Percentiles rank a stretch among this genome's conserved stretches.
phyloP scores from a whole-genome alignment of 2,329 filamentous ascomycete species.

The Pezicula radicicola region DNA sequence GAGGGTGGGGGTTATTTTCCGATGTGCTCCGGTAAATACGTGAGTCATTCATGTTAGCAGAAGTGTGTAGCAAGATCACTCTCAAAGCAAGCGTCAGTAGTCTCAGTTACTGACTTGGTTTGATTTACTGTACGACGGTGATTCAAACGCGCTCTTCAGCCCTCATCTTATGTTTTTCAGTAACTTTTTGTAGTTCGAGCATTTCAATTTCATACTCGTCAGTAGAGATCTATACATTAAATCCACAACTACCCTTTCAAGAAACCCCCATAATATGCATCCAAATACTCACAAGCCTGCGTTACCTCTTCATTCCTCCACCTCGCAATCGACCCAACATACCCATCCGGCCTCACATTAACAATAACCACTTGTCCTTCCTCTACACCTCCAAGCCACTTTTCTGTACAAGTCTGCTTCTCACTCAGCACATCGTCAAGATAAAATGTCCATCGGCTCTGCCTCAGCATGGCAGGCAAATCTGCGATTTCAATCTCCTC shows the following conservation, averaged over 20 bases:
- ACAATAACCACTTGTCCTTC: constrained; percentile 59
- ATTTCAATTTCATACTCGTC: no score
- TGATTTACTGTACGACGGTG: no score
- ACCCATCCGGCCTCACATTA: constrained; percentile 71
- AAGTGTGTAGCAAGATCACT: no score
- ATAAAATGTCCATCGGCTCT: constrained; percentile 71
- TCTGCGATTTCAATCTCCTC: constrained; percentile 62
- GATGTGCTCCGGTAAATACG: no score
- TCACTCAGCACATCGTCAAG: constrained; percentile 61
- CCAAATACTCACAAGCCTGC: constrained; percentile 41
- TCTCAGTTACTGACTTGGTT: no score
- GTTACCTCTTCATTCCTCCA: constrained; percentile 32
- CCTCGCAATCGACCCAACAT: constrained; percentile 60
- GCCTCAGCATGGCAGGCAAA: constrained; percentile 58
- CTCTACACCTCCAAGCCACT: constrained; percentile 59
- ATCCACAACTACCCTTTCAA: constrained; percentile 23
- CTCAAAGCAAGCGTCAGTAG: no score
- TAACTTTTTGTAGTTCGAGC: no score
- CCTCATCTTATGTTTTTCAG: no score
- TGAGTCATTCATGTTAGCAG: no score
- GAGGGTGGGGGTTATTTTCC: no score
- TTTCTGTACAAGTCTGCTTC: constrained; percentile 61
- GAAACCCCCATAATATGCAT: constrained; percentile 47
- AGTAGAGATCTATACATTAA: no score
- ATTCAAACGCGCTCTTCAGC: no score